These are phyloP conservation scores for Delitschia confertaspora DNA, from an alignment of 495 filamentous ascomycete species.

Conservation along the genomic window DNA sequence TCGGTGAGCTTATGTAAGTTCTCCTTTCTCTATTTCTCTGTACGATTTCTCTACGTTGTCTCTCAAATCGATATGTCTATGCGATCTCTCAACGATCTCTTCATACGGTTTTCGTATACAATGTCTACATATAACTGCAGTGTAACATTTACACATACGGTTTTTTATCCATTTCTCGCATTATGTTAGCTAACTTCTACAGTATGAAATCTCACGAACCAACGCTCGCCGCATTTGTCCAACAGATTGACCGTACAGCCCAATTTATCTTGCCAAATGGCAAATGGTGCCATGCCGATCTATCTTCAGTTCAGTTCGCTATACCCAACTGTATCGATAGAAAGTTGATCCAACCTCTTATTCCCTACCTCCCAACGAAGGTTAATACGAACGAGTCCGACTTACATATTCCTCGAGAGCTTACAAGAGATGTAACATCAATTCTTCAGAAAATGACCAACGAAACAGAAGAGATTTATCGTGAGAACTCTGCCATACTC, in stretches of 20 bases:
- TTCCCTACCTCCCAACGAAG: conserved; percentile 52
- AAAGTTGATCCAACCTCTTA: conserved; percentile 48
- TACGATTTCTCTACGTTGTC: too few relatives aligned
- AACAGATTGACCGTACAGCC: conserved; percentile 48
- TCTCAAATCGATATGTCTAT: too few relatives aligned
- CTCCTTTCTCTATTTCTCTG: neutral
- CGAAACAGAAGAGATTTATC: conserved; percentile 44
- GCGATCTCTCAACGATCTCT: too few relatives aligned
- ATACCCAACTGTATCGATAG: conserved; percentile 54
- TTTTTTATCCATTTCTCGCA: neutral
- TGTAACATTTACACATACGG: too few relatives aligned
- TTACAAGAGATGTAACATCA: conserved; percentile 42
- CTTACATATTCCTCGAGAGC: conserved; percentile 43
- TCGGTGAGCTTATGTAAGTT: conserved; percentile 56
- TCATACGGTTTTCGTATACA: too few relatives aligned
- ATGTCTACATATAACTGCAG: too few relatives aligned
- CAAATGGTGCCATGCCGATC: conserved; percentile 55
- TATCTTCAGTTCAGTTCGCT: conserved; percentile 47
- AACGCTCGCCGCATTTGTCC: conserved; percentile 60
- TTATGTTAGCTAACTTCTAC: neutral
- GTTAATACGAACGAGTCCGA: conserved; percentile 35
- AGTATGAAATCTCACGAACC: conserved; percentile 37
- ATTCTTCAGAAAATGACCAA: conserved; percentile 46
- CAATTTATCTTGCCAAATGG: conserved; percentile 70
- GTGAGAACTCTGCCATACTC: conserved; percentile 33